Evolutionary conservation across 1,284 basidiomycete genomes (phyloP), one percentile per base, ranked within the genome.

Genomic region (Ganoderma resinaceum): DNA sequence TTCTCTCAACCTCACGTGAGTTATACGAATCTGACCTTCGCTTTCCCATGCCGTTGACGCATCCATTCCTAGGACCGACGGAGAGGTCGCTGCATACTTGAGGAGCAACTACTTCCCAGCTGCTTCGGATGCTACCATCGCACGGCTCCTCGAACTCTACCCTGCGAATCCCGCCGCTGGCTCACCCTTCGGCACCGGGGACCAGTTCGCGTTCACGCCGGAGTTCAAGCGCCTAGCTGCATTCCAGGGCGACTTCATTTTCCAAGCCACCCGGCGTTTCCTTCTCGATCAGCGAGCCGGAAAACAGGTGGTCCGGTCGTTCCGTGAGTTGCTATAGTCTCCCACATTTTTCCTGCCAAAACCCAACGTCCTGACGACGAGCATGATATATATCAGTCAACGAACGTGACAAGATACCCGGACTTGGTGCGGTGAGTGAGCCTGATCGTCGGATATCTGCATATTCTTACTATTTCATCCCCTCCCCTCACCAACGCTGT

Each of bases 191-290:
- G 78, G 80, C 52, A 88, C 87, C 0, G 82, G 84, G 0, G 66
- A 79, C 37, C 61, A 80, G 2, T 84, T 87, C 68, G 79, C 78
- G 0, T 70, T 88, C n/a, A 81, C 82, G 0, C 83, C 83, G 0
- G 80, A 87, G 65, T 87, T 80, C 78, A 87, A 88, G 74, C 79
- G 87, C 18, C 75, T 88, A 1, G 81, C 86, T 7, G 80, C 86
- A 0, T 78, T 88, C 72, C 78, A 78, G 52, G 86, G 86, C 0
- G 87, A 88, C 69, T 76, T 77, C 4, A 78, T 83, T 0, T 88
- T 89, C 76, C 85, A 87, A 59, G 85, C 80, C 0, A 83, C 85
- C 5, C 78, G 86, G 26, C 71, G 75, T 1, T 70, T 76, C 66
- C 60, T 75, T 1, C 67, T 76, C 2, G 37, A 84, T n/a, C 60